Conservation (phyloP, 148 eudicot species). For the Vaccinium myrtillus region DNA sequence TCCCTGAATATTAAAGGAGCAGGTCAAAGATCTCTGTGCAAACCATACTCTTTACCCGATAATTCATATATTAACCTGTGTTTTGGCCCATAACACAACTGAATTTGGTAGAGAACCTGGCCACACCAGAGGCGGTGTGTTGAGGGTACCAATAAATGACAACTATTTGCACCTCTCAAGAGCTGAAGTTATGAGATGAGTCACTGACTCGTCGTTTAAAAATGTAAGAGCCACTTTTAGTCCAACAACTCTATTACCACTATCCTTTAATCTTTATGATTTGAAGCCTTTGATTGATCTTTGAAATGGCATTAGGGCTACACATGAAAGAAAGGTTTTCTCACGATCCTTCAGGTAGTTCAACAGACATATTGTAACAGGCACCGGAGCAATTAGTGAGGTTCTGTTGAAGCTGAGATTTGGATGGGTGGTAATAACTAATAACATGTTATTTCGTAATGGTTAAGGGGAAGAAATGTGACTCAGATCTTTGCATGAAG, state of each 20-base stretch:
- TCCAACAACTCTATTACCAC: not conserved
- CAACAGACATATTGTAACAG: not conserved
- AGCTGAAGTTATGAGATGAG: not conserved
- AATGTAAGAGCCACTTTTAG: not conserved
- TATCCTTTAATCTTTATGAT: not conserved
- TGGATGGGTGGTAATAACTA: not conserved
- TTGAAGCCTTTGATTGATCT: not conserved
- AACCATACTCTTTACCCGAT: not conserved
- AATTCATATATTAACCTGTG: not conserved
- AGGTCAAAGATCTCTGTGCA: not conserved
- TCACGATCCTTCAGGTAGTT: not conserved
- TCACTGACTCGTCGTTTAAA: not conserved
- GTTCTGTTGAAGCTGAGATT: constrained; percentile 1
- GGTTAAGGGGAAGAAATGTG: not conserved
- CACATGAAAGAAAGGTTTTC: not conserved
- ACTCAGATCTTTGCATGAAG: not conserved
- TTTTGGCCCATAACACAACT: not conserved
- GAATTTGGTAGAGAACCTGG: not conserved
- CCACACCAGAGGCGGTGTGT: not conserved
- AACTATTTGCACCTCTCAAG: not conserved
- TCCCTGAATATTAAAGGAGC: not conserved
- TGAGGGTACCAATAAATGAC: not conserved
- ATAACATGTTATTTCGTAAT: not conserved
- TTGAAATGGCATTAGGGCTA: not conserved
- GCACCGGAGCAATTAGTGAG: not conserved